Evolutionary conservation across 148 eudicot species (phyloP).

Genomic region (Nyssa sinensis): DNA sequence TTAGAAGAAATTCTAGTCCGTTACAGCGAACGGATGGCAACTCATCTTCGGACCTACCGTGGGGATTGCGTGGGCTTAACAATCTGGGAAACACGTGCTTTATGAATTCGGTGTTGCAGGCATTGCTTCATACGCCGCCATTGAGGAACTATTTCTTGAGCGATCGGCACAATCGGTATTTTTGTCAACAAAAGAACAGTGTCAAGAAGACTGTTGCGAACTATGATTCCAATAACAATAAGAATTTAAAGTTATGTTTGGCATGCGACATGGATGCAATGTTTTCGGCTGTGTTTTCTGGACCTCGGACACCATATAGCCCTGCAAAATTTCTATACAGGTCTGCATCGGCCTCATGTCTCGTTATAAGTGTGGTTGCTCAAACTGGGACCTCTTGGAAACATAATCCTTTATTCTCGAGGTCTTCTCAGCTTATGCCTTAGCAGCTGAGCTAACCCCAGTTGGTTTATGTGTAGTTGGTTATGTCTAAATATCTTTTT

Average conservation of each 20-base stretch:
- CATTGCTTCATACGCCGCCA: conserved; percentile 76
- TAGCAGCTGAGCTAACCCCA: too few species aligned
- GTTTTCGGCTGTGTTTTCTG: conserved; percentile 65
- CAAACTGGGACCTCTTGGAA: too few species aligned
- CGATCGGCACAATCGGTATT: conserved; percentile 61
- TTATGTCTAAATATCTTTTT: not conserved
- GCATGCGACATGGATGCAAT: conserved; percentile 76
- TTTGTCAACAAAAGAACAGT: conserved; percentile 41
- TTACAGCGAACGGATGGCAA: conserved; percentile 6
- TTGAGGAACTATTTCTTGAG: conserved; percentile 71
- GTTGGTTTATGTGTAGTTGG: not conserved
- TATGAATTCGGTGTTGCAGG: conserved; percentile 82
- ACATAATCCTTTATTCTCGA: too few species aligned
- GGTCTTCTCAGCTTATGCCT: too few species aligned
- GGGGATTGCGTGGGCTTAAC: conserved; percentile 67
- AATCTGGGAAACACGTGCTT: conserved; percentile 79
- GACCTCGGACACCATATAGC: conserved; percentile 57
- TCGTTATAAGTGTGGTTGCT: conserved; percentile 5
- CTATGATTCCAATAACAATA: conserved; percentile 17
- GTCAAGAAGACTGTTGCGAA: conserved; percentile 19
- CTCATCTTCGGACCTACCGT: conserved; percentile 32
- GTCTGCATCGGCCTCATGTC: conserved; percentile 28
- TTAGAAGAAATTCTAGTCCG: conserved; percentile 37
- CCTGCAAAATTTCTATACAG: conserved; percentile 78
- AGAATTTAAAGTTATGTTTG: conserved; percentile 45